Percentiles rank a stretch among this genome's conserved stretches.
Evolutionary conservation across 139 green algal genomes (phyloP).

Genomic region (Astrephomene gubernaculifera): DNA sequence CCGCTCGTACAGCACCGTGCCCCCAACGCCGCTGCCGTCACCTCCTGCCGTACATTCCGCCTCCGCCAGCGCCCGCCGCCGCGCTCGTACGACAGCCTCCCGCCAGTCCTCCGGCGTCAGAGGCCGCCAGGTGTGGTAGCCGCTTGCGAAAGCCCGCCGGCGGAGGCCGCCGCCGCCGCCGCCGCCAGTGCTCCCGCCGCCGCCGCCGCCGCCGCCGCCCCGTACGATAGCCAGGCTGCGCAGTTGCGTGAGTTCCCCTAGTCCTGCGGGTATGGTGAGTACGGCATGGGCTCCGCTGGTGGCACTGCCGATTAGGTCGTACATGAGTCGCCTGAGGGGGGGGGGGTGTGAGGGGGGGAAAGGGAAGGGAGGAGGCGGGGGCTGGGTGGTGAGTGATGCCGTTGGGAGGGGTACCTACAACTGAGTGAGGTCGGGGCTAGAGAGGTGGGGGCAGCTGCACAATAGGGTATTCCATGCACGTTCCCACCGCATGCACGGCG

Average conservation of each 20-base stretch:
- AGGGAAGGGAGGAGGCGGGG: not conserved
- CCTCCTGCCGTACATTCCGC: not conserved
- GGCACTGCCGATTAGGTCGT: constrained; percentile 1
- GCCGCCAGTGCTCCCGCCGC: not conserved
- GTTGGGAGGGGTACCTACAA: not conserved
- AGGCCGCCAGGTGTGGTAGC: constrained; percentile 31
- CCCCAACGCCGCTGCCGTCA: not conserved
- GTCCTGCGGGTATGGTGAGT: not conserved
- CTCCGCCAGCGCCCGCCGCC: not conserved
- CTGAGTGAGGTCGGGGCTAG: not conserved
- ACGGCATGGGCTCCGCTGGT: not conserved
- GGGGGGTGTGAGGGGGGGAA: not conserved
- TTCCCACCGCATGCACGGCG: not conserved
- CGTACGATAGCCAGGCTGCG: constrained; percentile 29
- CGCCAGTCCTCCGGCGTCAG: not conserved
- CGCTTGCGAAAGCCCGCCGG: not conserved
- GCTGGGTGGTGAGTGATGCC: not conserved
- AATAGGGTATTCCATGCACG: not conserved
- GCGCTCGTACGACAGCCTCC: not conserved
- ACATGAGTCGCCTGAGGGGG: not conserved
- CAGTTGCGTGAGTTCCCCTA: constrained; percentile 10
- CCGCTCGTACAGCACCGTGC: not conserved
- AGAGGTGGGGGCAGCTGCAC: not conserved
- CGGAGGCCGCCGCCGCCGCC: not conserved
- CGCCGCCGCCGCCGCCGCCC: not conserved